Evolutionary conservation across 2,329 filamentous ascomycete species (phyloP), one percentile per base, ranked within the genome.

Genomic region (Epichloe coenophiala): DNA sequence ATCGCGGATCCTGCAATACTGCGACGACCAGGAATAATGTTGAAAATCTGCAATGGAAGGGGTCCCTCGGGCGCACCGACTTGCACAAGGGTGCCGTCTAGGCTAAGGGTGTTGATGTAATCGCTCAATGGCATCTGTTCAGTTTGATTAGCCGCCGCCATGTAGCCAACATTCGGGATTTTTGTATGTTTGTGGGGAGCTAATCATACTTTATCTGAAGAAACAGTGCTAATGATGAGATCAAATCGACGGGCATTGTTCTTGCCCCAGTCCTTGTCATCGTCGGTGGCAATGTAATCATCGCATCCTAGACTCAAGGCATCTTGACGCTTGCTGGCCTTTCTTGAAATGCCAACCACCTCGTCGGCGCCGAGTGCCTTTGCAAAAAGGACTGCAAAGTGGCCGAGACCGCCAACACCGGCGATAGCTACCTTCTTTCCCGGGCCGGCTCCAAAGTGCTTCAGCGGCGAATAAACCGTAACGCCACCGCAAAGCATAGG

Each of bases 401-500:
- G 83, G 0, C 83, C 83, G 2, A 86, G 64, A 2, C 83, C 83
- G 7, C 83, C 83, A 12, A 87, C 69, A 2, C 83, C 83, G 19
- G 86, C 69, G 53, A 87, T 76, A 1, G 78, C 83, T 2, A 88
- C 79, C 23, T 64, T 72, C 65, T 21, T 17, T 13, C 82, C 83
- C 0, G 81, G 81, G 0, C 83, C 84, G 46, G 74, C 77, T 2
- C 78, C 78, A 55, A 84, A 77, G 48, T 78, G 72, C 58, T 71
- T 71, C 47, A 88, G 64, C 1, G 84, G 84, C 11, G 73, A 71
- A 61, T 74, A 88, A 6, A 83, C 71, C 0, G 84, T 88, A 36
- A 87, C 74, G 13, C 84, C 84, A 21, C 75, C 84, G 59, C 84
- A 88, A 41, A 88, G 70, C 76, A 88, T 80, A 3, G 84, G 83